Evolutionary conservation across 1,284 basidiomycete species (phyloP).

Genomic region (Salmacisia buchloeana): DNA sequence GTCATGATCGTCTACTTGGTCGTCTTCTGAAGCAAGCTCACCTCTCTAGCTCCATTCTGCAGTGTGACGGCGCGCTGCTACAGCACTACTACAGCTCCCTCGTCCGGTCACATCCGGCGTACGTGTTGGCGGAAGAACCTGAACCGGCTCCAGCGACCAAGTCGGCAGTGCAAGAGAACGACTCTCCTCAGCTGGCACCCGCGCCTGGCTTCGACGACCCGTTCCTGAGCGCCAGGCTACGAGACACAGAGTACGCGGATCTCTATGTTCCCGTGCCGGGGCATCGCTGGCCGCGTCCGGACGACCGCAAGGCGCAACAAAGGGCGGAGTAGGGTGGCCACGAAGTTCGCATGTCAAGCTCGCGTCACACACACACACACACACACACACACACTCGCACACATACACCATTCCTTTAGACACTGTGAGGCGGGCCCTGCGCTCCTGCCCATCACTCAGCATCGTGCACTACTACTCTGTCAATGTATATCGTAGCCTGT

Average conservation of each 20-base stretch:
- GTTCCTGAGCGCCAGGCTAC: conserved; percentile 1
- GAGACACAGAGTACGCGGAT: background rate
- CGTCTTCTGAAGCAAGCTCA: background rate
- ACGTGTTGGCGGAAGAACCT: conserved; percentile 13
- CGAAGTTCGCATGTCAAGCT: background rate
- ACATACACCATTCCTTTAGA: background rate
- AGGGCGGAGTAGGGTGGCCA: background rate
- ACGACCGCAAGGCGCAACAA: conserved; percentile 4
- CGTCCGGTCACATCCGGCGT: conserved; percentile 36
- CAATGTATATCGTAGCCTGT: background rate
- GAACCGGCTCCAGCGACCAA: background rate
- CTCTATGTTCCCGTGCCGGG: background rate
- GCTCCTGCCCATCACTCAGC: background rate
- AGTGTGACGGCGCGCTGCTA: conserved; percentile 32
- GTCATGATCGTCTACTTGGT: background rate
- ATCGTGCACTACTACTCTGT: background rate
- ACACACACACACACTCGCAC: no score
- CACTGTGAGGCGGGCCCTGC: no score
- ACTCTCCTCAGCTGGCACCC: background rate
- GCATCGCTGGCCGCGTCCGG: conserved; percentile 6
- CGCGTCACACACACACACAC: background rate
- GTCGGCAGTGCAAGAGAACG: background rate
- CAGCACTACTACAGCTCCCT: conserved; percentile 48
- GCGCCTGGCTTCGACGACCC: conserved; percentile 2
- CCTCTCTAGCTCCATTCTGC: background rate